A percentile compares a stretch with the other conserved stretches of the same genome.
These are phyloP conservation scores for Rossbeevera mucosa DNA, from an alignment of 768 basidiomycete species.

Conservation along the genomic window DNA sequence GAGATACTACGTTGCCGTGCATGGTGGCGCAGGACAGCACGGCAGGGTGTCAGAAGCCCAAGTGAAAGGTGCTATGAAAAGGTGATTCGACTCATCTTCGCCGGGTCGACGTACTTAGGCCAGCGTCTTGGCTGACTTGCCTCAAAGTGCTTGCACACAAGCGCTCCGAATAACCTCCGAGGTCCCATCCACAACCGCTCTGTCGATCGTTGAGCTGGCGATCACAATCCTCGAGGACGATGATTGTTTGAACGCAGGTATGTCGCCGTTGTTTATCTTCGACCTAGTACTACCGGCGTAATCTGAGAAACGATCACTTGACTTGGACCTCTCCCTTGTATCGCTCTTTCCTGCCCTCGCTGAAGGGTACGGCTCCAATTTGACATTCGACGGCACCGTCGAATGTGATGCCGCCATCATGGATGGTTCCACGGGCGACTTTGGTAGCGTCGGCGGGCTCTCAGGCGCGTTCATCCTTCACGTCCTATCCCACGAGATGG, in stretches of 20 bases:
- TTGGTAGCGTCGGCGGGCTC: conserved; percentile 72
- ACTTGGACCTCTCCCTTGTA: background rate
- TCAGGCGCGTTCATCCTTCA: conserved; percentile 41
- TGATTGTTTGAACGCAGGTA: conserved; percentile 68
- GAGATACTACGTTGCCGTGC: conserved; percentile 54
- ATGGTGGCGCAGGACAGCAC: conserved; percentile 78
- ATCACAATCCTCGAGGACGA: conserved; percentile 63
- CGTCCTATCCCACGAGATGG: background rate
- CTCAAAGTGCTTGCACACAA: conserved; percentile 47
- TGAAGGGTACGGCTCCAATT: conserved; percentile 71
- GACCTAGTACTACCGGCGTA: background rate
- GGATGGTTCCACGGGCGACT: conserved; percentile 44
- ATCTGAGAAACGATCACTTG: background rate
- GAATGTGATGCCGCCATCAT: conserved; percentile 83
- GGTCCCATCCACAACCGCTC: conserved; percentile 22
- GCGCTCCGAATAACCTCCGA: conserved; percentile 30
- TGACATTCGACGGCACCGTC: conserved; percentile 67
- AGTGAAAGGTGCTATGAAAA: conserved; percentile 53
- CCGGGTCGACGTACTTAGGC: background rate
- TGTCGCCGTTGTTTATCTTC: background rate
- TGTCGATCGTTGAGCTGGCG: conserved; percentile 49
- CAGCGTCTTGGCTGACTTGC: conserved; percentile 1
- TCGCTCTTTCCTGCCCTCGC: background rate
- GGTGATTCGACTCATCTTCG: conserved; percentile 37
- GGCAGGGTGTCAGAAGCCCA: conserved; percentile 41